Base-by-base conservation (phyloP, 2,329 filamentous ascomycete species). In the Aureobasidium melanogenum region DNA sequence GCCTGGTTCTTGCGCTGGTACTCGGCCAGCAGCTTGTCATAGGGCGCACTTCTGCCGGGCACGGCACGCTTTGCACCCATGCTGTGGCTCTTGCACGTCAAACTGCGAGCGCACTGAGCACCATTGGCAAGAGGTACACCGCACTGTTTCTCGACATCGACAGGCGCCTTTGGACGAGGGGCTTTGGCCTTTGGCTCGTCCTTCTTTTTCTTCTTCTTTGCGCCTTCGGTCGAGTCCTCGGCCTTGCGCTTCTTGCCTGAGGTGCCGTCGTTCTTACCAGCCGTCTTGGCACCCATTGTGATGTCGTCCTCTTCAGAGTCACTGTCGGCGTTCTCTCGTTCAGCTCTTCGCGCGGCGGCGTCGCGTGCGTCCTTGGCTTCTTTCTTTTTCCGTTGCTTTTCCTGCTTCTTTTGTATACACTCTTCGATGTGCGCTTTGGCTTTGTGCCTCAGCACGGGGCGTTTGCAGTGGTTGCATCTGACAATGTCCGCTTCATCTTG, bases 1-100 rank as follows among this genome's bases (percentile, higher is more conserved):
- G 94, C 94, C 74, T 97, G 94, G 69, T 99, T 99, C 80, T 97
- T 97, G 82, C 97, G 97, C 87, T 80, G 78, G 64, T 80, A 80
- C 61, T 80, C 77, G 62, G 70, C 67, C 47, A 96, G 80, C 38
- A 96, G 78, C 85, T 95, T 93, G 73, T 96, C 91, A 71, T 96
- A 96, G 1, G 91, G 91, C 59, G 95, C 77, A 26, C 89, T 94
- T 63, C 91, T 82, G 1, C 91, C 91, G 3, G 89, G 88, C 2
- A 96, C 91, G 1, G 88, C 87, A 65, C 91, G 82, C 73, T 96
- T 96, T 9, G 91, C 89, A n/a, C 91, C 91, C 91, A 96, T 96
- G 28, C 84, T 87, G 67, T 96, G 91, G 63, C 87, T 91, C 75
- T 96, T 96, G 78, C 91, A 96, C 0, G 91, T 96, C 60, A 96